These are phyloP conservation scores for Acanthamoeba culbertsoni DNA, from an alignment of 208 protist genomes.

Conservation along the genomic window DNA sequence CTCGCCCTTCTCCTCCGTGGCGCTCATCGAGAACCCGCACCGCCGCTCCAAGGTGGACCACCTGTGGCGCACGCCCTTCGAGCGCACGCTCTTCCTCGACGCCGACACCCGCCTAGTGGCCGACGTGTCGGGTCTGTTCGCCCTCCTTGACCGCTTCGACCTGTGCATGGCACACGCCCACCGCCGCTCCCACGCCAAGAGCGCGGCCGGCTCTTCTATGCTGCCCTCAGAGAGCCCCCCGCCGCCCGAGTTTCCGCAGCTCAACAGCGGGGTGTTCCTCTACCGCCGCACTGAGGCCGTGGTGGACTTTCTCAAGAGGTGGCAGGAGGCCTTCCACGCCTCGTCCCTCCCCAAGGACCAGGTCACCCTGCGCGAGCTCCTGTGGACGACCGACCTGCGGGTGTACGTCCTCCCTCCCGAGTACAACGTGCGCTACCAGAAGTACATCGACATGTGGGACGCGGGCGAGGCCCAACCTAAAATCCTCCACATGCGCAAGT, in stretches of 20 bases:
- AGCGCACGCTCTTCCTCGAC: constrained; percentile 11
- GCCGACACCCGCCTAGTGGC: constrained; percentile 25
- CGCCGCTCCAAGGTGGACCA: constrained; percentile 25
- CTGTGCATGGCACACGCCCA: constrained; percentile 5
- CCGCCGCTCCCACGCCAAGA: constrained; percentile 12
- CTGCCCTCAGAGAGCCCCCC: background rate
- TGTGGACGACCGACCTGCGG: constrained; percentile 13
- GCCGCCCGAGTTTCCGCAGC: constrained; percentile 16
- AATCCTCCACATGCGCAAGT: constrained; percentile 5
- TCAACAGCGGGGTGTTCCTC: constrained; percentile 41
- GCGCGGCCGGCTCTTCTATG: background rate
- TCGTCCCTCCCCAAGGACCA: constrained; percentile 11
- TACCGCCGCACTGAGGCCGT: background rate
- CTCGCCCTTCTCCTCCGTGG: background rate
- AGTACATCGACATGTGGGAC: constrained; percentile 2
- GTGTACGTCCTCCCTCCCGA: constrained; percentile 4
- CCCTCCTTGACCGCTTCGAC: constrained; percentile 16
- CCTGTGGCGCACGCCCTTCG: constrained; percentile 32
- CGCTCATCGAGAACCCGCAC: constrained; percentile 24
- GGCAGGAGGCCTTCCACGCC: constrained; percentile 36
- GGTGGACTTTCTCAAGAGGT: background rate
- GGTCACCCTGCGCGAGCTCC: constrained; percentile 34
- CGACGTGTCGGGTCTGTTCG: background rate
- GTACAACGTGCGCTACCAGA: constrained; percentile 23
- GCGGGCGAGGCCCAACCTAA: constrained; percentile 1